Conservation (phyloP, 2,329 filamentous ascomycete species). For the Colletotrichum lentis region DNA sequence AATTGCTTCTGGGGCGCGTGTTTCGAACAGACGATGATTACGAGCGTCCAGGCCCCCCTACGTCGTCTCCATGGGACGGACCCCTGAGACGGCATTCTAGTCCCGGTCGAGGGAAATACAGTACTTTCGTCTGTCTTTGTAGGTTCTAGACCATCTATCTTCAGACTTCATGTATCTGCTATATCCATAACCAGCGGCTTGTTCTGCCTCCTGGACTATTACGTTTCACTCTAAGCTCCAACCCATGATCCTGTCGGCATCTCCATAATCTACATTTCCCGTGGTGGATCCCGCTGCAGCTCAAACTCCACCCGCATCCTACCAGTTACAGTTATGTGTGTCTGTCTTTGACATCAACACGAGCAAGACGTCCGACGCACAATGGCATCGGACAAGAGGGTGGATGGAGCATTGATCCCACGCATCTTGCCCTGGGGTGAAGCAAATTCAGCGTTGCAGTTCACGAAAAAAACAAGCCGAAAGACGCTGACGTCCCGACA, state of each 20-base stretch:
- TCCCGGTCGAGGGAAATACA: conserved; percentile 12
- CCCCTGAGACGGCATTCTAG: conserved; percentile 7
- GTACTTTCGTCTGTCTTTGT: conserved; percentile 1
- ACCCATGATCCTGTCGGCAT: background rate
- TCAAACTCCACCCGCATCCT: background rate
- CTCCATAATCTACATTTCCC: conserved; percentile 13
- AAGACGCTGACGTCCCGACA: background rate
- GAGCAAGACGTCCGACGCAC: background rate
- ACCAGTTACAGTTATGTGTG: background rate
- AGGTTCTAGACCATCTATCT: conserved; percentile 10
- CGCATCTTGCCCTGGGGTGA: background rate
- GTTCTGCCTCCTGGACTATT: background rate
- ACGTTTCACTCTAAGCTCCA: background rate
- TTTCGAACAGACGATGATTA: conserved; percentile 33
- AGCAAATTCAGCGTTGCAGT: background rate
- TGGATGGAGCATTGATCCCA: too few relatives aligned
- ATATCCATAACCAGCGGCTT: background rate
- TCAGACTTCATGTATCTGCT: too few relatives aligned
- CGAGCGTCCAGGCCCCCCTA: background rate
- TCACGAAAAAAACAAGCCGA: too few relatives aligned
- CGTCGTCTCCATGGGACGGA: too few relatives aligned
- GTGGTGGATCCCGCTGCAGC: background rate
- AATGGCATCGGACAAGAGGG: background rate
- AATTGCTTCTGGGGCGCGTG: conserved; percentile 25
- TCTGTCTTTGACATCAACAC: background rate